These are phyloP conservation scores for Arachnopeziza araneosa DNA, from an alignment of 2,329 filamentous ascomycete genomes.

Conservation along the genomic window DNA sequence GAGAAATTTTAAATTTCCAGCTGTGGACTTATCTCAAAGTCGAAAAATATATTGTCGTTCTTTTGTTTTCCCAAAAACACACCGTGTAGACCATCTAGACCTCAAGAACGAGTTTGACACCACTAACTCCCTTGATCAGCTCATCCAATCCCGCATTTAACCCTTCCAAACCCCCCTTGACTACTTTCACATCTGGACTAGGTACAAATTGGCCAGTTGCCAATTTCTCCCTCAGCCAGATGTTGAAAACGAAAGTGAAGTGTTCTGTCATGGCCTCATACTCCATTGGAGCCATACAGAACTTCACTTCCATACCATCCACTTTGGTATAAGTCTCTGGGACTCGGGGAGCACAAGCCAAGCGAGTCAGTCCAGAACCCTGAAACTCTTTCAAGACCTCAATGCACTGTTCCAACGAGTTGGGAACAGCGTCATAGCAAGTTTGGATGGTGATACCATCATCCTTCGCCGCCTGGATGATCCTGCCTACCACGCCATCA, in stretches of 20 bases:
- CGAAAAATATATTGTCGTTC: too few species aligned
- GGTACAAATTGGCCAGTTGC: conserved; percentile 24
- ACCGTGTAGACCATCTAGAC: background rate
- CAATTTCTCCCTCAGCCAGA: conserved; percentile 27
- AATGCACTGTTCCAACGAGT: conserved; percentile 33
- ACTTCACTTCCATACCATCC: background rate
- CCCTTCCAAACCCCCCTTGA: conserved; percentile 33
- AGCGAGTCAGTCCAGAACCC: conserved; percentile 39
- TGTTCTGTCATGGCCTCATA: conserved; percentile 33
- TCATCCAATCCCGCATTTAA: conserved; percentile 35
- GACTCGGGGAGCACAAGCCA: conserved; percentile 49
- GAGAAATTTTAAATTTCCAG: background rate
- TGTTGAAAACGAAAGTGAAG: background rate
- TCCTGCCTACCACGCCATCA: conserved; percentile 22
- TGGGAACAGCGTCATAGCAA: conserved; percentile 4
- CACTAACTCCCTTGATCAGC: conserved; percentile 37
- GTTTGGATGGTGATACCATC: conserved; percentile 2
- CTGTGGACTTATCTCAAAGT: too few species aligned
- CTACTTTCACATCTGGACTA: conserved; percentile 33
- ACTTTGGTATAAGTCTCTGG: conserved; percentile 45
- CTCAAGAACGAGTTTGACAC: conserved; percentile 34
- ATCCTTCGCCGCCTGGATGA: conserved; percentile 24
- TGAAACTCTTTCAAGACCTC: conserved; percentile 50
- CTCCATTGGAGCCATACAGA: conserved; percentile 35
- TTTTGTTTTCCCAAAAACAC: background rate